Evolutionary conservation across 352 stramenopile genomes (phyloP), one percentile per base, ranked within the genome.

Genomic region (Globisporangium ultimum): DNA sequence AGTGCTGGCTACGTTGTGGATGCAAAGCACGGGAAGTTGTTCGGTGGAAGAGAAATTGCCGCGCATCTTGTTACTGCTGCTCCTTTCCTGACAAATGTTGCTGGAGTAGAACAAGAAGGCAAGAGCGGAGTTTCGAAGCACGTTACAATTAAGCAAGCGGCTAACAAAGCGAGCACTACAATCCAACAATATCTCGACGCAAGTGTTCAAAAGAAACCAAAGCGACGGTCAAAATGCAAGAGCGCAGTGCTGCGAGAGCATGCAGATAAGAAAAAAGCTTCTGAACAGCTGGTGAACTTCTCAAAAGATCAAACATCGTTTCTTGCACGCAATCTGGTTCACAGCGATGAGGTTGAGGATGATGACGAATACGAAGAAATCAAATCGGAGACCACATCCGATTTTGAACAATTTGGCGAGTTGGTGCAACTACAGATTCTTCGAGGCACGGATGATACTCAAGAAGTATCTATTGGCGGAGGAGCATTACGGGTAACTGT

Each of bases 301-400:
- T 47, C 17, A 10, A 15, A n/a, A 10, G 7, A 15, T 3, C 32
- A 20, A 47, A 40, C 5, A 9, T 11, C 22, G 45, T 74, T 83
- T 54, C 20, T 53, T 7, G 68, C 76, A 32, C 51, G 46, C 11
- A 71, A 70, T 13, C 55, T 90, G n/a, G 32, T 87, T 10, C 63
- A 69, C 7, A 36, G 57, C 1, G 68, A 80, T 20, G 77, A 91
- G 4, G 38, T 88, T 5, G 66, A 77, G 51, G 70, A 88, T 46
- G 63, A 72, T 0, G 79, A 89, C 51, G 79, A 91, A 36, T 69
- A 62, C 5, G 55, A 71, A 0, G 79, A 88, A 14, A 42, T 88
- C 4, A 47, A 62, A 15, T 58, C 62, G 5, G 76, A 91, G 55
- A 20, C 80, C 21, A 48, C 50, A n/a, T 34, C 22, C 0, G 69